Conservation (phyloP, 371 early-diverging fungal species). For the Mucor indicus region DNA sequence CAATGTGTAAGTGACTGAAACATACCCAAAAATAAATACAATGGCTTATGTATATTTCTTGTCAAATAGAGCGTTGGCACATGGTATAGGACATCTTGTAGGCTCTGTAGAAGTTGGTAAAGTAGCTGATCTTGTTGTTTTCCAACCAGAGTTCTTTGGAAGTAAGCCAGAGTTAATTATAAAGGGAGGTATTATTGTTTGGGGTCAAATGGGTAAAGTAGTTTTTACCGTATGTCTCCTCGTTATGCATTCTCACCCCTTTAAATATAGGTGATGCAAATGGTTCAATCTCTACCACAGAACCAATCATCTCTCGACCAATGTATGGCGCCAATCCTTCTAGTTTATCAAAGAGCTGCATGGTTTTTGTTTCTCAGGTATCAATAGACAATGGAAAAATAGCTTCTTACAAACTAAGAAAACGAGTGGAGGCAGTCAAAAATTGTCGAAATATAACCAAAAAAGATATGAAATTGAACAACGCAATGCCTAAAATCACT, state of each 20-base stretch:
- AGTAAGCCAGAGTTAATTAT: constrained; percentile 81
- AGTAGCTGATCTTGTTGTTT: constrained; percentile 88
- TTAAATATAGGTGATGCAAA: constrained; percentile 70
- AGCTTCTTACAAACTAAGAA: constrained; percentile 60
- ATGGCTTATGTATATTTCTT: not conserved
- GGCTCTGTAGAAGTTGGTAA: constrained; percentile 93
- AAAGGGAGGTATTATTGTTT: constrained; percentile 84
- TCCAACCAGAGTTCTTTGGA: constrained; percentile 83
- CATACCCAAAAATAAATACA: too few species aligned
- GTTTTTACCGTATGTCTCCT: too few species aligned
- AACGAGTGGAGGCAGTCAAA: constrained; percentile 70
- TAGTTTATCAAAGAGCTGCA: constrained; percentile 50
- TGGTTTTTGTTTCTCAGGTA: constrained; percentile 80
- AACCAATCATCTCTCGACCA: constrained; percentile 81
- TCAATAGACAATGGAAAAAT: constrained; percentile 61
- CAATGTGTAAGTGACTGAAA: constrained; percentile 58
- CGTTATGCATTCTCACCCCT: not conserved
- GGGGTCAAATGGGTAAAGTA: constrained; percentile 76
- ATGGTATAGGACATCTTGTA: constrained; percentile 85
- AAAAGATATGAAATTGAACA: constrained; percentile 85
- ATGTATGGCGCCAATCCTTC: constrained; percentile 76
- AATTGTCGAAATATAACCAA: constrained; percentile 76
- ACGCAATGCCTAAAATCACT: constrained; percentile 64
- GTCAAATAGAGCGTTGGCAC: constrained; percentile 64
- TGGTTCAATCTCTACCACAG: constrained; percentile 79